Conservation (phyloP, 805 yeast species). For the Yarrowia sp. region DNA sequence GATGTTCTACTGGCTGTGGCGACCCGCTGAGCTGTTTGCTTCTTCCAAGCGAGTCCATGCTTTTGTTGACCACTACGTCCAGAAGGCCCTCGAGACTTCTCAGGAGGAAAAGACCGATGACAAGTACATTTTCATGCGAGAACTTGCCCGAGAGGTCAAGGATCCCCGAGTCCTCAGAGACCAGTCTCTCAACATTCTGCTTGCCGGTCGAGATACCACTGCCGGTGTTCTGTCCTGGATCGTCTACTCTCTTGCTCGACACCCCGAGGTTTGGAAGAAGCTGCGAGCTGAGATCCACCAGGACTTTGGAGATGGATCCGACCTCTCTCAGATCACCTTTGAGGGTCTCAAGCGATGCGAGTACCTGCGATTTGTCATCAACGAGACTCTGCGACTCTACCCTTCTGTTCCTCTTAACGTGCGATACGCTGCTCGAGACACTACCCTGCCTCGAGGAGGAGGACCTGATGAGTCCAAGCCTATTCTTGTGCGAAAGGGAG, state of each 20-base stretch:
- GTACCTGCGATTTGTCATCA: conserved; percentile 48
- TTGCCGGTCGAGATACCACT: conserved; percentile 58
- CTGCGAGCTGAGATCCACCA: conserved; percentile 43
- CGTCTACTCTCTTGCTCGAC: conserved; percentile 47
- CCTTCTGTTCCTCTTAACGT: conserved; percentile 53
- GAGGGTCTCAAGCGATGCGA: conserved; percentile 51
- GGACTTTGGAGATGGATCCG: conserved; percentile 41
- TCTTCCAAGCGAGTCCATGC: conserved; percentile 37
- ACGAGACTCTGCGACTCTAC: conserved; percentile 51
- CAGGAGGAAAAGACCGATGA: conserved; percentile 35
- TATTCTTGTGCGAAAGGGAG: conserved; percentile 46
- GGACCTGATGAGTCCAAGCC: conserved; percentile 45
- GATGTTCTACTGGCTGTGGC: conserved; percentile 30
- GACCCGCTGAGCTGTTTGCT: conserved; percentile 37
- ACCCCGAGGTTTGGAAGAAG: conserved; percentile 37
- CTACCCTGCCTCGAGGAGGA: conserved; percentile 53
- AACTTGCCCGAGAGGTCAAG: conserved; percentile 49
- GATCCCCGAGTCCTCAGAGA: conserved; percentile 49
- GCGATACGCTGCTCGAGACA: conserved; percentile 47
- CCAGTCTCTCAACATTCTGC: conserved; percentile 50
- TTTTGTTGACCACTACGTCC: conserved; percentile 45
- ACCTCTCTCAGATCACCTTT: conserved; percentile 39
- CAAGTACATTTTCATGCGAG: conserved; percentile 49
- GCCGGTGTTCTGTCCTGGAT: conserved; percentile 49
- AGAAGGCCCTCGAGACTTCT: conserved; percentile 39